Evolutionary conservation across 129 eudicot genomes (phyloP), one percentile per base, ranked within the genome.

Genomic region (Kitagawia praeruptora): DNA sequence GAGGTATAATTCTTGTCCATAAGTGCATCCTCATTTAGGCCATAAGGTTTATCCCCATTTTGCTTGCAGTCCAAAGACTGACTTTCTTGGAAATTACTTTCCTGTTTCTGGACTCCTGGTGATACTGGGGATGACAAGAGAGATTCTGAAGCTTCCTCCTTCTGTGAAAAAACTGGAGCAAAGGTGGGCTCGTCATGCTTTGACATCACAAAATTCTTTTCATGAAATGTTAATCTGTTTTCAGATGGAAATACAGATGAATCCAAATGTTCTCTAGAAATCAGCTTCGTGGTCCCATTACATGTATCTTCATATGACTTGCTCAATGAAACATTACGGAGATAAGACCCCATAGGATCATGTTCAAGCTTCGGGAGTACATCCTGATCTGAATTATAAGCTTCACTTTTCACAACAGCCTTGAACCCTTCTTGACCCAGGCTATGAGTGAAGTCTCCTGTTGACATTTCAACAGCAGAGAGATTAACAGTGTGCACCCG

Each of bases 81-180:
- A 58, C 75, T 81, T 64, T 18, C 74, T 66, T 28, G 83, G 73
- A 28, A 54, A 66, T 70, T 31, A 28, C 40, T 47, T 72, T 48
- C 85, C 46, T 45, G 27, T 58, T 75, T 87, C 48, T 80, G 81
- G 83, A 81, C 77, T 86, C 82, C 92, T 79, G 86, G 79, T 69
- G 88, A 86, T 82, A 79, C 75, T n/a, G 91, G 86, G 77, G 91
- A 89, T 79, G 82, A 64, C 79, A 78, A 70, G n/a, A 77, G 84
- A 13, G 85, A 84, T 76, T 80, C 61, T 45, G 89, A 81, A 40
- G 76, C 83, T 38, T 88, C 88, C 85, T 86, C 88, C 84, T 86
- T 80, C 77, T 83, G 89, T 75, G 88, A 79, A 75, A 88, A 84
- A 77, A 81, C 70, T 40, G 93, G 81, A 78, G 86, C 84, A 74